phyloP scores from a whole-genome alignment of 1,284 basidiomycete species.

The Boletus sp. region DNA sequence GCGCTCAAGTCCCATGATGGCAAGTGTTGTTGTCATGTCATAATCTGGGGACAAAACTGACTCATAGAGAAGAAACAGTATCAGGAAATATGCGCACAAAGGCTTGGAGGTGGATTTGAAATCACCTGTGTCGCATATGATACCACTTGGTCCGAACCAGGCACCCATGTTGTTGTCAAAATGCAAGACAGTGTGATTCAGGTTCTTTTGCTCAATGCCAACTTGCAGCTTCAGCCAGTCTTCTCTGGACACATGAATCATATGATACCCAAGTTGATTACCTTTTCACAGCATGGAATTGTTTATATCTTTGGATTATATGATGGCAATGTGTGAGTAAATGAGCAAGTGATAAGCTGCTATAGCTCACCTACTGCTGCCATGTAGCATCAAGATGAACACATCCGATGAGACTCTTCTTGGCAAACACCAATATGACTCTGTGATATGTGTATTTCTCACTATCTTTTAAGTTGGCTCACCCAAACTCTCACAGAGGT shows the following conservation, averaged over 20 bases:
- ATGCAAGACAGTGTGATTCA: constrained; percentile 6
- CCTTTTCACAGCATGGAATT: background rate
- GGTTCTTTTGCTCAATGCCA: constrained; percentile 7
- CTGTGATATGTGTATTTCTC: constrained; percentile 9
- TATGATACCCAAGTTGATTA: constrained; percentile 8
- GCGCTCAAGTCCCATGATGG: background rate
- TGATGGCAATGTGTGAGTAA: constrained; percentile 14
- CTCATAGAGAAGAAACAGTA: background rate
- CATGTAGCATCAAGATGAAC: constrained; percentile 11
- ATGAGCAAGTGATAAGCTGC: background rate
- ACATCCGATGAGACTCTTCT: background rate
- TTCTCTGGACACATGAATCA: constrained; percentile 4
- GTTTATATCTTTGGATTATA: constrained; percentile 10
- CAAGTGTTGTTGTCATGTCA: background rate
- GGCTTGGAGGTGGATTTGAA: constrained; percentile 11
- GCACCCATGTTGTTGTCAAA: background rate
- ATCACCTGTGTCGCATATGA: constrained; percentile 8
- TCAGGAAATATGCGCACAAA: constrained; percentile 8
- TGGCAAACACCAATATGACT: constrained; percentile 2
- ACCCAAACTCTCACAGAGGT: background rate
- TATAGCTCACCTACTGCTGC: background rate
- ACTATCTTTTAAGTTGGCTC: background rate
- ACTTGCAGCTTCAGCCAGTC: constrained; percentile 9
- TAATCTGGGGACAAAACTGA: background rate
- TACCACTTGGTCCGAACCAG: background rate